Evolutionary conservation across 345 rosid species (phyloP).

Genomic region (Citrus reticulata): DNA sequence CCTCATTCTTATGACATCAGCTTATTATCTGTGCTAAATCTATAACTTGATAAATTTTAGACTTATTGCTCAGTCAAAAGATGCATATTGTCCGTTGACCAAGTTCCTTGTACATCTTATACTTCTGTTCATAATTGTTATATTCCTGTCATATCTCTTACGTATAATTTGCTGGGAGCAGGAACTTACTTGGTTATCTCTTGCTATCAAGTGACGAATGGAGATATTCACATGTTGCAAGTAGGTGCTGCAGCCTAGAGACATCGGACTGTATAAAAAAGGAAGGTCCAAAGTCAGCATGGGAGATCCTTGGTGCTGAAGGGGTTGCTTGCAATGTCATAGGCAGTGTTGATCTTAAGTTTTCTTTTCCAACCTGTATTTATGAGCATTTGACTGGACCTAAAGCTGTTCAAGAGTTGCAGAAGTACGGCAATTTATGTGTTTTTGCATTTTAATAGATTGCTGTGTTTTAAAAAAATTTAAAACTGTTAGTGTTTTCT

Average conservation of each 20-base stretch:
- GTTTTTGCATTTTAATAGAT: slow-evolving; percentile 4
- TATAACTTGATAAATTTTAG: not conserved
- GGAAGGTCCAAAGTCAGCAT: slow-evolving; percentile 58
- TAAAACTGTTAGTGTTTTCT: not conserved
- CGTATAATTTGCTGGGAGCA: slow-evolving; percentile 31
- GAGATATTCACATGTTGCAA: slow-evolving; percentile 48
- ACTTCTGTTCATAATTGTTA: not conserved
- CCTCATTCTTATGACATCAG: not conserved
- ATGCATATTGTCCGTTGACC: slow-evolving; percentile 1
- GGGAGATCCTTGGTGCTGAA: slow-evolving; percentile 79
- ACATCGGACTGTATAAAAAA: slow-evolving; percentile 32
- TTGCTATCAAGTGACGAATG: slow-evolving; percentile 63
- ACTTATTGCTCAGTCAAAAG: not conserved
- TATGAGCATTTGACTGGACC: slow-evolving; percentile 55
- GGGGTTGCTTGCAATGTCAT: slow-evolving; percentile 80
- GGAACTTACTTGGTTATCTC: slow-evolving; percentile 86
- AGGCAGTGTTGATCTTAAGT: slow-evolving; percentile 64
- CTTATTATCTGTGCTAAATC: not conserved
- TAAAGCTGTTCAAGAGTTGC: slow-evolving; percentile 56
- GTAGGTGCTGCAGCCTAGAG: slow-evolving; percentile 56
- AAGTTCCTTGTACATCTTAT: not conserved
- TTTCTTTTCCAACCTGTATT: slow-evolving; percentile 78
- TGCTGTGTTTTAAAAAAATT: not conserved
- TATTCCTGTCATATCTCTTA: slow-evolving; percentile 17
- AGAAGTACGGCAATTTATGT: slow-evolving; percentile 45